Base-by-base conservation (phyloP, 306 rosid genomes). In the Bauhinia variegata region DNA sequence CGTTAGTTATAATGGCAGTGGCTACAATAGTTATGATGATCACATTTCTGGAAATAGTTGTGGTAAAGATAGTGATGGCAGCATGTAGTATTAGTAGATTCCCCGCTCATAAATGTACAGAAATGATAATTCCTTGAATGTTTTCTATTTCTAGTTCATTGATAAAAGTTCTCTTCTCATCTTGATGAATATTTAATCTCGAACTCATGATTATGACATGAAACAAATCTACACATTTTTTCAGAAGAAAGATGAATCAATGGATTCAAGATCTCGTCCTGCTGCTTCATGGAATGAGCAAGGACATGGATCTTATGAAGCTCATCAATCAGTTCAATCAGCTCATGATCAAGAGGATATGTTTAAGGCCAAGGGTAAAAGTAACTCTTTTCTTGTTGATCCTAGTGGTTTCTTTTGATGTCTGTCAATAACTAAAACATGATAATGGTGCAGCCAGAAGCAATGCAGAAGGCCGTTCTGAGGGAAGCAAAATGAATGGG, bases 191-290 rank as follows among this genome's bases (percentile, higher is more conserved):
- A 47, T 56, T 71, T 62, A 53, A 42, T 49, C 15, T 54, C 51
- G 19, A 56, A n/a, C 14, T 23, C 17, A 14, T 65, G 63, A 53
- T 75, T 16, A 43, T 79, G 66, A 64, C 70, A 33, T 14, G 17
- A 36, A 36, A 51, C 31, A 49, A 49, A 57, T 63, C 23, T 37
- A 39, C 11, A 17, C 33, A 31, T 71, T 47, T 75, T 60, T 63
- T 79, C 86, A 92, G 98, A 88, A 80, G 77, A 74, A 76, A 53
- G 76, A 73, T 43, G 96, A 76, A 46, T 68, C 93, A 37, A 49
- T 49, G 54, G 81, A 77, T 36, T 83, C 37, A 72, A 76, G 82
- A 60, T 50, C 78, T 50, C 80, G 2, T 50, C 68, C 79, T 11
- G 79, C 48, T 56, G 86, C 58, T 53, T 72, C 66, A 8, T 85